Conservation (phyloP, 257 asterid species). For the Gentiana dahurica region DNA sequence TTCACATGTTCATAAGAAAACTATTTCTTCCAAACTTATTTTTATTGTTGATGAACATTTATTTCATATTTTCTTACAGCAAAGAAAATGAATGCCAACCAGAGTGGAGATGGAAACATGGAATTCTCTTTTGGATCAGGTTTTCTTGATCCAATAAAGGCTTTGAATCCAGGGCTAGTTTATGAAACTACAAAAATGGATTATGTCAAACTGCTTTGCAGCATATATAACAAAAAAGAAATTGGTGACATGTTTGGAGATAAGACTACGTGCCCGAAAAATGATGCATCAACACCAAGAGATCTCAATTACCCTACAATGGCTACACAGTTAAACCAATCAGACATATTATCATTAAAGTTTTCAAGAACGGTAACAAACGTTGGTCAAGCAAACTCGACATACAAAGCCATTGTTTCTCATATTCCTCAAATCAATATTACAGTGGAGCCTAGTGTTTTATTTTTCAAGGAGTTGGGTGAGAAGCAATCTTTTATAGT, state of each 20-base stretch:
- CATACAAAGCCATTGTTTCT: not conserved
- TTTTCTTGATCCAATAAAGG: conserved; percentile 16
- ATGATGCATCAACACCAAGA: not conserved
- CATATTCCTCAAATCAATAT: not conserved
- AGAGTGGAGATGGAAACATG: not conserved
- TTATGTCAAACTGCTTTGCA: conserved; percentile 10
- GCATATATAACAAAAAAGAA: not conserved
- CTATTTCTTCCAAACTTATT: no score
- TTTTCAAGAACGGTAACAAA: conserved; percentile 9
- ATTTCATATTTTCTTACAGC: conserved; percentile 1
- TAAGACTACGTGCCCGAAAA: conserved; percentile 3
- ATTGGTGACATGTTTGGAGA: conserved; percentile 3
- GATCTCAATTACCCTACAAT: conserved; percentile 17
- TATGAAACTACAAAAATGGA: conserved; percentile 6
- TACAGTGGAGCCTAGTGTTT: conserved; percentile 1
- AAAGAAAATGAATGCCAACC: conserved; percentile 2
- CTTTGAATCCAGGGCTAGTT: conserved; percentile 15
- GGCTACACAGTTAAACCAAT: not conserved
- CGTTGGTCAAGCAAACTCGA: conserved; percentile 4
- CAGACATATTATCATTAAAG: not conserved
- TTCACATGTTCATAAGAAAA: not conserved
- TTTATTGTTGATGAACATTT: no score
- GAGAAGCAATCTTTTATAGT: conserved; percentile 4
- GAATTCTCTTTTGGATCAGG: conserved; percentile 21
- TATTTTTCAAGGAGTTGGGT: not conserved